A percentile compares a stretch with the other conserved stretches of the same genome.
These are phyloP conservation scores for Chloranthus sessilifolius DNA, from an alignment of 164 flowering plant species.

Conservation along the genomic window DNA sequence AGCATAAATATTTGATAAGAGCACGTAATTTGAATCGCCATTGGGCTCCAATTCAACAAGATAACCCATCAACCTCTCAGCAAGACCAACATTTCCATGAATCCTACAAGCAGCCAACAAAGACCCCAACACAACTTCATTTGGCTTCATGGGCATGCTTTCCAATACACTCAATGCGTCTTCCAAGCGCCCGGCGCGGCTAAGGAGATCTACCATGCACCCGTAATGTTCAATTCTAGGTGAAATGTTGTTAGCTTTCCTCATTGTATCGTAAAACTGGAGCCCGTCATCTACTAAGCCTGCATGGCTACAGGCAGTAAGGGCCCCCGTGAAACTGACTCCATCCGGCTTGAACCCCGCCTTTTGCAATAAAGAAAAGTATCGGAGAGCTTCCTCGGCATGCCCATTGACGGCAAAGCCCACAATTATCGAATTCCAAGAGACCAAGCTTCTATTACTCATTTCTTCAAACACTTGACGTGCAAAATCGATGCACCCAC, in stretches of 20 bases:
- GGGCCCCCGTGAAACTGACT: conserved; percentile 11
- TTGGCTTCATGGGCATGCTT: conserved; percentile 13
- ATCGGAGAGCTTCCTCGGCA: conserved; percentile 5
- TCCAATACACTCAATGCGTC: conserved; percentile 6
- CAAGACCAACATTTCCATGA: conserved; percentile 10
- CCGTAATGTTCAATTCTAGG: conserved; percentile 13
- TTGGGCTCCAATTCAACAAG: conserved; percentile 28
- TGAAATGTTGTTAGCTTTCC: background rate
- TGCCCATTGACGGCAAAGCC: conserved; percentile 13
- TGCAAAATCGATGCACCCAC: conserved; percentile 10
- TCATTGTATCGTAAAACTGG: conserved; percentile 7
- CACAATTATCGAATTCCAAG: conserved; percentile 13
- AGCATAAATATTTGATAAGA: conserved; percentile 49
- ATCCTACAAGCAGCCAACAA: conserved; percentile 13
- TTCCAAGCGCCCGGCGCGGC: conserved; percentile 14
- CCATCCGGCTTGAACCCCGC: conserved; percentile 10
- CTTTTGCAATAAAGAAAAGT: conserved; percentile 7
- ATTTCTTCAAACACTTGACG: conserved; percentile 8
- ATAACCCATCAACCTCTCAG: conserved; percentile 29
- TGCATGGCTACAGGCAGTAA: conserved; percentile 14
- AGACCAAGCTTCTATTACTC: conserved; percentile 4
- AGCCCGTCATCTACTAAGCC: conserved; percentile 12
- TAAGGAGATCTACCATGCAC: conserved; percentile 13
- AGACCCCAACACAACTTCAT: conserved; percentile 11
- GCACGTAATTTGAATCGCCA: conserved; percentile 39